These are phyloP conservation scores for Globisporangium lucens DNA, from an alignment of 352 stramenopile genomes.

Conservation along the genomic window DNA sequence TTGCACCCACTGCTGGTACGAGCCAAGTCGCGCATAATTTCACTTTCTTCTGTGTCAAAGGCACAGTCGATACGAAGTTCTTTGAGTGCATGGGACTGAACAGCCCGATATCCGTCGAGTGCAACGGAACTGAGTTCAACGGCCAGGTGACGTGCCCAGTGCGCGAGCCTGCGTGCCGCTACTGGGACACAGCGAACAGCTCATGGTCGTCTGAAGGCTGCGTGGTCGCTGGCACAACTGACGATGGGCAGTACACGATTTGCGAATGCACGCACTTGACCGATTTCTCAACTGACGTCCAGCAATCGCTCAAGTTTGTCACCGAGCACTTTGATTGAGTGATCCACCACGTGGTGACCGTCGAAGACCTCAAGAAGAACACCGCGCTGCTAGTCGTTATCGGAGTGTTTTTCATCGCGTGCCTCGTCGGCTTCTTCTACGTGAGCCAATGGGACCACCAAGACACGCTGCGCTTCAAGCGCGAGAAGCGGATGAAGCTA, in stretches of 20 bases:
- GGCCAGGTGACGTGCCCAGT: conserved; percentile 50
- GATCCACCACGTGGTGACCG: conserved; percentile 49
- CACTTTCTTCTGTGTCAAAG: conserved; percentile 44
- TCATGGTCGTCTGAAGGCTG: conserved; percentile 65
- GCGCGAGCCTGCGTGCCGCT: conserved; percentile 45
- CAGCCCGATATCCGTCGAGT: conserved; percentile 33
- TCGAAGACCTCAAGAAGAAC: conserved; percentile 58
- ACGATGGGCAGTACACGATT: conserved; percentile 65
- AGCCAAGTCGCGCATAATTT: conserved; percentile 24
- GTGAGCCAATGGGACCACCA: conserved; percentile 56
- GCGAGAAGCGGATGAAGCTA: conserved; percentile 31
- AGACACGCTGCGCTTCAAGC: conserved; percentile 34
- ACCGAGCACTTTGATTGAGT: conserved; percentile 61
- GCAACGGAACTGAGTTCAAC: conserved; percentile 52
- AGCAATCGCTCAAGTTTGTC: conserved; percentile 52
- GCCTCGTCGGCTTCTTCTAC: conserved; percentile 51
- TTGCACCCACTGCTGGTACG: conserved; percentile 11
- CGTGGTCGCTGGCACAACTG: conserved; percentile 41
- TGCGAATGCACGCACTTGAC: conserved; percentile 75
- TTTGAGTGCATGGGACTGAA: conserved; percentile 51
- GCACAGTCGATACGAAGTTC: conserved; percentile 45
- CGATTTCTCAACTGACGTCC: conserved; percentile 66
- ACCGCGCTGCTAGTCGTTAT: conserved; percentile 50
- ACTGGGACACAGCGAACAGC: conserved; percentile 44
- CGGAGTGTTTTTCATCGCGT: conserved; percentile 46